Base-by-base conservation (phyloP, 139 green algal genomes). In the Trebouxia sp. region DNA sequence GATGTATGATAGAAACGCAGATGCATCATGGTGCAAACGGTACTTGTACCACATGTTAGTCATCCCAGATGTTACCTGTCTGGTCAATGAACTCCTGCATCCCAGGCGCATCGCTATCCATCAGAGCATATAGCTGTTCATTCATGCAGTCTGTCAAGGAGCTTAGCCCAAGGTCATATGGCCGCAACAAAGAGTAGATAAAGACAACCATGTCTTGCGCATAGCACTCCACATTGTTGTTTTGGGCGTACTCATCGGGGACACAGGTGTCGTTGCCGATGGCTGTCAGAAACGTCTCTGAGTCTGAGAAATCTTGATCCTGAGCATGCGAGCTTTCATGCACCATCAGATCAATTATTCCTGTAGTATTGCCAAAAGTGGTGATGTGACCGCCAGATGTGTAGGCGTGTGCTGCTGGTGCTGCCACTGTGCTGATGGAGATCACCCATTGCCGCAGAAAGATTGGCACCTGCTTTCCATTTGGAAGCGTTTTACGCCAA, bases 191-290 rank as follows among this genome's bases (percentile, higher is more conserved):
- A 6, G 32, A 37, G 55, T 65, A 65, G 11, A 65, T 24, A 26
- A 65, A 65, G 6, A 65, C 55, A 24, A 65, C 55, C 55, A 65
- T 65, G 26, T 65, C 55, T 65, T 65, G 55, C 32, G 55, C 55
- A 38, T 65, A 65, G 24, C 55, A 65, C n/a, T 65, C 55, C 55
- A 65, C 55, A 65, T 30, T 65, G 24, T 65, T 37, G n/a, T 5
- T 65, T 30, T 65, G 55, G 5, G 55, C 55, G 26, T 65, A 65
- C 26, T 30, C 24, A 30, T 65, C 55, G 17, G 55, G 55, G 17
- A 65, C 55, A 65, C 55, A 65, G 55, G 22, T 65, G 55, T 65
- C 55, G 32, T 24, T 37, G 22, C 55, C 55, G 17, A 65, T 65
- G 24, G 55, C 55, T 15, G 11, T 30, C 22, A 65, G 24, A 9